Conservation (phyloP, 2,329 filamentous ascomycete genomes). For the Mycosphaerella sp. region DNA sequence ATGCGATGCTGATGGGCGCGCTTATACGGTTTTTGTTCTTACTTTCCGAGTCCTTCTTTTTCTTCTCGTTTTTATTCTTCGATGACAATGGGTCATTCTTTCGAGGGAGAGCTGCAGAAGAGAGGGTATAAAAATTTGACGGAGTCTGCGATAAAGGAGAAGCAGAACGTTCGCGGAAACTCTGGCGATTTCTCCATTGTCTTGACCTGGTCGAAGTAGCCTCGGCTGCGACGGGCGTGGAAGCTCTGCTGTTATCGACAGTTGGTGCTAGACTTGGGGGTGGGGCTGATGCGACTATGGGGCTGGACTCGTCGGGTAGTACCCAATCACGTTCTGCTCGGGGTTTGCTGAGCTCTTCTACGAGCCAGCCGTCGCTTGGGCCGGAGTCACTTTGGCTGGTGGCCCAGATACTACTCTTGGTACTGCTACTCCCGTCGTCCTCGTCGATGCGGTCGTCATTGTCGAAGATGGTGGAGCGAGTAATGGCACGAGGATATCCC, state of each 20-base stretch:
- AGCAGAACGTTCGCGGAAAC: constrained; percentile 20
- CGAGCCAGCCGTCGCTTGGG: constrained; percentile 12
- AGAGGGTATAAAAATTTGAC: not conserved
- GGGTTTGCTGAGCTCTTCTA: constrained; percentile 27
- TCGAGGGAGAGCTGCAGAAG: constrained; percentile 1
- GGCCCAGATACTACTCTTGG: not conserved
- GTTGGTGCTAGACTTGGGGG: constrained; percentile 23
- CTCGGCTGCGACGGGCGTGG: not conserved
- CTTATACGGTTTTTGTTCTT: constrained; percentile 18
- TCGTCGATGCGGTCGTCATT: constrained; percentile 17
- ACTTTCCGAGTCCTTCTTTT: too few species aligned
- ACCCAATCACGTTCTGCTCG: constrained; percentile 31
- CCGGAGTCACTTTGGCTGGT: not conserved
- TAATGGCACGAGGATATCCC: constrained; percentile 29
- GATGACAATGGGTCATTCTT: not conserved
- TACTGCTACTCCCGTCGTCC: constrained; percentile 13
- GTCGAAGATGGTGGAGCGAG: constrained; percentile 19
- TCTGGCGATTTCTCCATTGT: constrained; percentile 7
- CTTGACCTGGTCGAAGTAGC: not conserved
- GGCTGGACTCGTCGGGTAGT: constrained; percentile 27
- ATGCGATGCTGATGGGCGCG: constrained; percentile 26
- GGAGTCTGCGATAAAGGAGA: constrained; percentile 22
- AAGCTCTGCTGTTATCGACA: not conserved
- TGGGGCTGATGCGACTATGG: constrained; percentile 31
- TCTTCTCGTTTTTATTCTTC: not conserved